A percentile compares a stretch with the other conserved stretches of the same genome.
Evolutionary conservation across 176 grass and related monocot species (phyloP).

Genomic region (Aegilops umbellulata): DNA sequence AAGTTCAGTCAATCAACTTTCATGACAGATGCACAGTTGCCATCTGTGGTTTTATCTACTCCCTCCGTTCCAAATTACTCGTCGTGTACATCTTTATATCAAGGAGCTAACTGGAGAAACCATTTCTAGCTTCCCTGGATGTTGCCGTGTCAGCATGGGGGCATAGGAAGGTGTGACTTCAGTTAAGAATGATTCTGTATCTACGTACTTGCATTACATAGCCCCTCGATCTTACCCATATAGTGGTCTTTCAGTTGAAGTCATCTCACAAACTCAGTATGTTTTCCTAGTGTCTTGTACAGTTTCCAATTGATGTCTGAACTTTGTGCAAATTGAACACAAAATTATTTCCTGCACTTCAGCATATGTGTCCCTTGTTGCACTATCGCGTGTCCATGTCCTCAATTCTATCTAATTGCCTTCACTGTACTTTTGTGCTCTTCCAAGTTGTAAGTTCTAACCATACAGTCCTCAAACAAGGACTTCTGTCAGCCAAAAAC

Average conservation of each 20-base stretch:
- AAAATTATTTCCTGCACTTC: background rate
- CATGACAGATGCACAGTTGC: background rate
- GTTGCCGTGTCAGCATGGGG: conserved; percentile 39
- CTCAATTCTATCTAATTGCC: background rate
- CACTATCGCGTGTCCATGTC: background rate
- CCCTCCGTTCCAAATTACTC: too few species aligned
- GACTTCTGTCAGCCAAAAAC: background rate
- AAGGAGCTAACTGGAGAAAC: conserved; percentile 43
- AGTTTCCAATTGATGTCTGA: conserved; percentile 32
- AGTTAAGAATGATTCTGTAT: conserved; percentile 38
- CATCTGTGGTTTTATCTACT: conserved; percentile 20
- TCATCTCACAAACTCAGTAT: conserved; percentile 40
- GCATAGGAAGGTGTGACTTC: conserved; percentile 44
- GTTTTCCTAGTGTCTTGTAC: conserved; percentile 20
- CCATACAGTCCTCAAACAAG: background rate
- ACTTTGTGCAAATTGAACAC: conserved; percentile 26
- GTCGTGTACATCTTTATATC: conserved; percentile 32
- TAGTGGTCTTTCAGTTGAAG: conserved; percentile 41
- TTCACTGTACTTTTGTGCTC: conserved; percentile 1
- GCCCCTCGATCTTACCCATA: conserved; percentile 3
- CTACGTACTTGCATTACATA: conserved; percentile 33
- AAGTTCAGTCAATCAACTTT: background rate
- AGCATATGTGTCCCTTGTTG: background rate
- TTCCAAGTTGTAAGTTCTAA: background rate
- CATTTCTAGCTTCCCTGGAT: conserved; percentile 39